phyloP scores from a whole-genome alignment of 352 stramenopile species.

The Globisporangium echinulatum region DNA sequence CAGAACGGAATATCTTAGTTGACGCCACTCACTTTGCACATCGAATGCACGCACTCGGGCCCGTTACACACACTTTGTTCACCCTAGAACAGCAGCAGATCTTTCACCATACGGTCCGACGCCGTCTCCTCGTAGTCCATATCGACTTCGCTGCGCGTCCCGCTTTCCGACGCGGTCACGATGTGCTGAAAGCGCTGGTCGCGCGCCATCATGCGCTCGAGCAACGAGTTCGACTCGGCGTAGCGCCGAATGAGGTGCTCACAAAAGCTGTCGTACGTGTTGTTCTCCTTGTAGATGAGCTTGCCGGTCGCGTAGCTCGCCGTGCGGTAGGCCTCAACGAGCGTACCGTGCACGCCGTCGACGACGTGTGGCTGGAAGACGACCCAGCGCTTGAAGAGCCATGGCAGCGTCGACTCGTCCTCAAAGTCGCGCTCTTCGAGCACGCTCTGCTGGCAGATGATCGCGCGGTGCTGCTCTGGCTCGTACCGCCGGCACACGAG shows the following conservation, averaged over 20 bases:
- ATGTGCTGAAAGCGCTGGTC: constrained; percentile 62
- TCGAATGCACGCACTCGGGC: no score
- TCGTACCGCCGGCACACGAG: constrained; percentile 60
- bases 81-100: constrained; percentile 71
- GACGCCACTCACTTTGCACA: no score
- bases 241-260: constrained; percentile 85
- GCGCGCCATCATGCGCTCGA: constrained; percentile 80
- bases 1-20: no score
- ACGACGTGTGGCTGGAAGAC: constrained; percentile 70
- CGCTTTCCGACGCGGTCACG: constrained; percentile 24
- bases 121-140: constrained; percentile 52
- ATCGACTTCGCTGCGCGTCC: constrained; percentile 22
- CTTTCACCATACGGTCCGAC: constrained; percentile 81
- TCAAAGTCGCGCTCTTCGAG: constrained; percentile 79
- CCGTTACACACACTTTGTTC: no score
- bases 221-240: constrained; percentile 73
- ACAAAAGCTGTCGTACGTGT: constrained; percentile 87
- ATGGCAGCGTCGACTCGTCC: constrained; percentile 72
- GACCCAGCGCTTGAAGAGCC: constrained; percentile 86
- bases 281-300: constrained; percentile 86
- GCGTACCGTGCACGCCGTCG: constrained; percentile 68
- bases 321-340: constrained; percentile 78
- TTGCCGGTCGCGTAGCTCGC: constrained; percentile 77
- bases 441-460: constrained; percentile 84
- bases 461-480: constrained; percentile 44